These are phyloP conservation scores for Trichoderma breve DNA, from an alignment of 2,329 filamentous ascomycete species.

Conservation along the genomic window DNA sequence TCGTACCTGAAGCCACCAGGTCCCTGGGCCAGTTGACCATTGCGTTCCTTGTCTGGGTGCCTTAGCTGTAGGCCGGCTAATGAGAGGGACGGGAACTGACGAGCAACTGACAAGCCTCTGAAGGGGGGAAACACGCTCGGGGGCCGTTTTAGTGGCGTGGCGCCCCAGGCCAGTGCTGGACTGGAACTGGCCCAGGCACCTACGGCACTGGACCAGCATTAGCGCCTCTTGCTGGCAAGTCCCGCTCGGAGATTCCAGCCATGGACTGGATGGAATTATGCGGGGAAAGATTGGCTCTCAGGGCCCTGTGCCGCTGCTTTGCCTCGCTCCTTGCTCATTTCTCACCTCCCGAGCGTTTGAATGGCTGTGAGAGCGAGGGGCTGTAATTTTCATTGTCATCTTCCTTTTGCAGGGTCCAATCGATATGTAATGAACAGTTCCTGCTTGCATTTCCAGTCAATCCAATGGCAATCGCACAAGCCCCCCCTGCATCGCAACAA, in stretches of 20 bases:
- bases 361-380: not conserved
- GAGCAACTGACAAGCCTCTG: not conserved
- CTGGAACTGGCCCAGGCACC: too few species aligned
- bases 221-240: not conserved
- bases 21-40: not conserved
- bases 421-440: not conserved
- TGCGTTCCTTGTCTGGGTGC: not conserved
- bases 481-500: not conserved
- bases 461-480: not conserved
- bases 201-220: not conserved
- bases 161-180: not conserved
- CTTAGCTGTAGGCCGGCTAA: not conserved
- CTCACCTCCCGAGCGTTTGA: not conserved
- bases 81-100: not conserved
- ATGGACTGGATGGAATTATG: not conserved
- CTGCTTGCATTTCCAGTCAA: not conserved
- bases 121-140: not conserved
- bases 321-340: constrained; percentile 8
- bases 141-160: not conserved
- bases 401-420: not conserved
- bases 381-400: not conserved
- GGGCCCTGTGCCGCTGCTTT: not conserved
- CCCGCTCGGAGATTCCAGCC: not conserved
- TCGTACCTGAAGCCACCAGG: not conserved
- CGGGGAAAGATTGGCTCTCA: constrained; percentile 7